These are phyloP conservation scores for Pontederia crassipes DNA, from an alignment of 176 grass and related monocot genomes.

Conservation along the genomic window DNA sequence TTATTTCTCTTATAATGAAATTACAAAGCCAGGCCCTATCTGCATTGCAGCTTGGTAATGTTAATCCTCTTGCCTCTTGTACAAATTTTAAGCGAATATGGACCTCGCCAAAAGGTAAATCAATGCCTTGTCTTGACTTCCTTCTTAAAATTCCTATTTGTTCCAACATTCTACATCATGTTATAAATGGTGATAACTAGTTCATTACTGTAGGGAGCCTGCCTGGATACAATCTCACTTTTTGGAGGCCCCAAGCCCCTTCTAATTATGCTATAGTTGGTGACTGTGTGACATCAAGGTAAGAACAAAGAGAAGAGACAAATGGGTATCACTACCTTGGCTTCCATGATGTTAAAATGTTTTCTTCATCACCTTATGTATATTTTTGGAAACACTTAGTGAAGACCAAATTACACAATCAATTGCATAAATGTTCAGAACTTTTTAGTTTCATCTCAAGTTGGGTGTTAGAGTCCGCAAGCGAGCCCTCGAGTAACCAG, in stretches of 20 bases:
- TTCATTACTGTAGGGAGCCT: conserved; percentile 35
- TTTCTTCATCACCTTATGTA: no score
- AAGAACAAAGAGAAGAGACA: conserved; percentile 1
- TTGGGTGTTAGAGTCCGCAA: no score
- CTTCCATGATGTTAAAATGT: no score
- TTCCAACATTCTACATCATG: no score
- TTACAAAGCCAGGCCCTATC: conserved; percentile 84
- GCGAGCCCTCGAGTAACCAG: no score
- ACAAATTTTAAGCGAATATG: conserved; percentile 87
- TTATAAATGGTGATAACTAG: no score
- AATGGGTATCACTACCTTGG: neutral
- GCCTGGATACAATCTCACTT: conserved; percentile 85
- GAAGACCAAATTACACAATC: no score
- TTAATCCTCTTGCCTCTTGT: conserved; percentile 76
- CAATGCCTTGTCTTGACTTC: no score
- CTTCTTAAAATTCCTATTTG: no score
- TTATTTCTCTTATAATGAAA: conserved; percentile 85
- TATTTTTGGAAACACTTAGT: no score
- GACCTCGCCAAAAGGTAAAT: conserved; percentile 62
- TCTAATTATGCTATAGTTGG: conserved; percentile 94
- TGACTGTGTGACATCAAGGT: conserved; percentile 95
- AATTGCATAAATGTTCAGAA: no score
- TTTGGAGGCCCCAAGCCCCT: conserved; percentile 95
- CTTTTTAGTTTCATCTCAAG: no score
- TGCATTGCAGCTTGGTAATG: conserved; percentile 87